Percentiles rank a stretch among this genome's conserved stretches.
phyloP scores from a whole-genome alignment of 1,284 basidiomycete species.

The Ceratobasidium sp. region DNA sequence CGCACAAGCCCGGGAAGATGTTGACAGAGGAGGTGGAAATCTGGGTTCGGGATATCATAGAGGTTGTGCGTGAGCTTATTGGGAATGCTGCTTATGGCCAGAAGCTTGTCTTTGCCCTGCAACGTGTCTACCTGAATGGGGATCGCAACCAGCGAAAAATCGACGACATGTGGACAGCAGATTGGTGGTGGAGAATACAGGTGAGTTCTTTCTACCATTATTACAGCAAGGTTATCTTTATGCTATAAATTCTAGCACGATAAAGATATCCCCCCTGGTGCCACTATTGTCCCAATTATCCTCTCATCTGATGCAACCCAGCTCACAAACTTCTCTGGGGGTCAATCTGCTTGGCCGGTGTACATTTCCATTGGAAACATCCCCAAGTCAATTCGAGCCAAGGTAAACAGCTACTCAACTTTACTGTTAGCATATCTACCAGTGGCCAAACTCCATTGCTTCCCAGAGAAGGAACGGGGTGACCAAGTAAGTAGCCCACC shows the following conservation, averaged over 20 bases:
- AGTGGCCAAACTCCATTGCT: background rate
- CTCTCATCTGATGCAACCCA: constrained; percentile 32
- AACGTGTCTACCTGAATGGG: background rate
- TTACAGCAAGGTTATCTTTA: too few species aligned
- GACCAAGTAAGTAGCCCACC: background rate
- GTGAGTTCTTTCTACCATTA: too few species aligned
- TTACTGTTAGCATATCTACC: background rate
- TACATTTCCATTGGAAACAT: constrained; percentile 31
- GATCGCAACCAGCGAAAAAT: background rate
- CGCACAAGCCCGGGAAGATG: background rate
- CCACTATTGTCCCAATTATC: constrained; percentile 33
- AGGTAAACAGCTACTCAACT: background rate
- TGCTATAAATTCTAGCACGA: too few species aligned
- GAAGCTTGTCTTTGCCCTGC: background rate
- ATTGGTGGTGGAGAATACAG: constrained; percentile 40
- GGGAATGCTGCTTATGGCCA: background rate
- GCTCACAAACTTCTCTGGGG: constrained; percentile 33
- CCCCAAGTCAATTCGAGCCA: background rate
- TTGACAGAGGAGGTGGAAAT: background rate
- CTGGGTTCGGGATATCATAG: background rate
- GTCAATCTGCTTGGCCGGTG: constrained; percentile 37
- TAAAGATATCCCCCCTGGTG: too few species aligned
- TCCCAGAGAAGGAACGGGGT: background rate
- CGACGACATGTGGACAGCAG: constrained; percentile 34
- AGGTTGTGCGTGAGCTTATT: constrained; percentile 6